These are phyloP conservation scores for Saprolegnia diclina DNA, from an alignment of 352 stramenopile species.

Conservation along the genomic window DNA sequence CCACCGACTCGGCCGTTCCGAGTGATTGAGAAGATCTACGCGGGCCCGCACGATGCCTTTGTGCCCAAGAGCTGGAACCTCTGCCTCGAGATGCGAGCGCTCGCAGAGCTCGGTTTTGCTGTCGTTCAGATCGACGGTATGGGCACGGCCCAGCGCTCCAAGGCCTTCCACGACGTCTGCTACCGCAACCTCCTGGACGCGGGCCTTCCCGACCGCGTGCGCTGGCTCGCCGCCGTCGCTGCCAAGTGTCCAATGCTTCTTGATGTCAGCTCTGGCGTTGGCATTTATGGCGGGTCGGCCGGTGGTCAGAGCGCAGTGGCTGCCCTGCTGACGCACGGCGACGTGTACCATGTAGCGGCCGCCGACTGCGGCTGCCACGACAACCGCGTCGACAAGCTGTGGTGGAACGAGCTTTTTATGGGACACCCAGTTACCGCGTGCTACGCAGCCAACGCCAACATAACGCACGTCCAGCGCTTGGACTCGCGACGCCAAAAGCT, in stretches of 20 bases:
- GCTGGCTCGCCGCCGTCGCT: slow-evolving; percentile 13
- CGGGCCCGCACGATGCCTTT: slow-evolving; percentile 3
- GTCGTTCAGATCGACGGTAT: slow-evolving; percentile 26
- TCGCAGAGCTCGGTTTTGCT: slow-evolving; percentile 19
- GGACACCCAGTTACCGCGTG: background rate
- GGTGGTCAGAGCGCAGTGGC: slow-evolving; percentile 19
- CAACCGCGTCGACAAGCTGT: slow-evolving; percentile 26
- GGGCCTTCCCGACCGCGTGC: slow-evolving; percentile 13
- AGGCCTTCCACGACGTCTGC: slow-evolving; percentile 25
- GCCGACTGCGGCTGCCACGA: slow-evolving; percentile 25
- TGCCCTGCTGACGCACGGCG: slow-evolving; percentile 4
- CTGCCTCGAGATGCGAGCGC: slow-evolving; percentile 1
- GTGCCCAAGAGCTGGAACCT: slow-evolving; percentile 8
- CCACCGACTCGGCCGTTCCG: background rate
- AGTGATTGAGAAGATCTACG: slow-evolving; percentile 17
- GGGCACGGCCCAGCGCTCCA: slow-evolving; percentile 18
- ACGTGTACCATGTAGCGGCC: slow-evolving; percentile 12
- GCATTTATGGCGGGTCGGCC: slow-evolving; percentile 23
- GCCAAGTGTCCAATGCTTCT: background rate
- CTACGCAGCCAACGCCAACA: slow-evolving; percentile 14
- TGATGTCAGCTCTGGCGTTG: background rate
- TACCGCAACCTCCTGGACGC: slow-evolving; percentile 12
- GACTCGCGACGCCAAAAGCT: slow-evolving; percentile 6
- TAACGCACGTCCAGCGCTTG: background rate
- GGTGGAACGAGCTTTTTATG: slow-evolving; percentile 27